Conservation (phyloP, 345 rosid genomes). For the Euphorbia pulcherrima region DNA sequence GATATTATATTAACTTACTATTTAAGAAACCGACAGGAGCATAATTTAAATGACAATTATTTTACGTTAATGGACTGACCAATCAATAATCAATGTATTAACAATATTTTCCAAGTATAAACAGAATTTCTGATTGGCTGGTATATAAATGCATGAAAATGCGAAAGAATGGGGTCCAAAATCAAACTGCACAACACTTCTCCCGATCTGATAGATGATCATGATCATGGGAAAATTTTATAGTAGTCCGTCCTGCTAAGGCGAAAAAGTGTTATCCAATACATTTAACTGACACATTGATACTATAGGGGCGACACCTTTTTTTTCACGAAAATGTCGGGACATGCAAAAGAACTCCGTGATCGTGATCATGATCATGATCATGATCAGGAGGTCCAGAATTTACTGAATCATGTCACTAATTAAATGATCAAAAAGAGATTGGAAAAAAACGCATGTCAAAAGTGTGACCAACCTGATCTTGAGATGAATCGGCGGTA, state of each 20-base stretch:
- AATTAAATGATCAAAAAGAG: background rate
- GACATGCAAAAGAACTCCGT: no score
- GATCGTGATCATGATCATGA: background rate
- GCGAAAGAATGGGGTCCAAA: background rate
- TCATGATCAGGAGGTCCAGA: background rate
- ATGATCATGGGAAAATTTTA: no score
- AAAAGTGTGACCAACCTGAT: constrained; percentile 31
- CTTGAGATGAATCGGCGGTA: constrained; percentile 25
- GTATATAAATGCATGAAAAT: background rate
- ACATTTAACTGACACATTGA: no score
- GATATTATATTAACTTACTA: background rate
- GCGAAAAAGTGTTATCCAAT: no score
- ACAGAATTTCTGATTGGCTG: background rate
- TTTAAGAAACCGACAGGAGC: background rate
- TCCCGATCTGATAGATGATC: background rate
- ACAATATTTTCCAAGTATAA: background rate
- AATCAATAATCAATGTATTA: background rate
- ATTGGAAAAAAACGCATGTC: background rate
- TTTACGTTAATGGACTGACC: background rate
- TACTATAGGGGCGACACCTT: no score
- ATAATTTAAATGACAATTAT: background rate
- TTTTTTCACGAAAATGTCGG: no score
- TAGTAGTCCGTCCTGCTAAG: no score
- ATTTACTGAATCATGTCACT: background rate
- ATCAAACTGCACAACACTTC: background rate